Evolutionary conservation across 768 basidiomycete genomes (phyloP).

Genomic region (Mycena kentingensis): DNA sequence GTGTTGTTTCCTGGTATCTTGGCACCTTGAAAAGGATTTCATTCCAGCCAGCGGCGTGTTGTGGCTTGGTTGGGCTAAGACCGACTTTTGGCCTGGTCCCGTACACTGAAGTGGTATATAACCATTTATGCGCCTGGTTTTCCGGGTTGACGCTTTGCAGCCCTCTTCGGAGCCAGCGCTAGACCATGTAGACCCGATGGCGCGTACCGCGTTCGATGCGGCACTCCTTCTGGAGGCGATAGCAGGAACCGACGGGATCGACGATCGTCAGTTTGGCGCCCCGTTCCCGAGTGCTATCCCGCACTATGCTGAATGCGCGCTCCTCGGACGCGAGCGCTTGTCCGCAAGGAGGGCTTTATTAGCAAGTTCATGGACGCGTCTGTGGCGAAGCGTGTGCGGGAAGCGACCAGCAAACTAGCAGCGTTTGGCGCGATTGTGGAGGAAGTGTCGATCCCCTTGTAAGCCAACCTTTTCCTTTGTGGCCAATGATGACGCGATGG

Average conservation of each 20-base stretch:
- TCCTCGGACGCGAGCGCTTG: neutral
- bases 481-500: neutral
- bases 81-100: constrained; percentile 19
- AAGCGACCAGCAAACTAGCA: constrained; percentile 7
- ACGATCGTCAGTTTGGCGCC: constrained; percentile 19
- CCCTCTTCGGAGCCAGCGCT: constrained; percentile 12
- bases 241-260: constrained; percentile 18
- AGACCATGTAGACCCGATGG: constrained; percentile 19
- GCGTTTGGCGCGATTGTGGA: constrained; percentile 15
- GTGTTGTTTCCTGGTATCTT: constrained; percentile 4
- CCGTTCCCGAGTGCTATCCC: constrained; percentile 12
- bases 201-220: constrained; percentile 12
- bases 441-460: constrained; percentile 21
- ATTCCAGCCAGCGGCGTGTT: constrained; percentile 12
- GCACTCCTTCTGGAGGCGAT: constrained; percentile 16
- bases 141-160: neutral
- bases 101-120: constrained; percentile 15
- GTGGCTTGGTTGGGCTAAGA: constrained; percentile 19
- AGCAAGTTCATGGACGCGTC: neutral
- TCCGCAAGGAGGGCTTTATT: constrained; percentile 18
- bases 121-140: neutral
- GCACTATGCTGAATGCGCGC: constrained; percentile 5
- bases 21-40: neutral
- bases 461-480: neutral
- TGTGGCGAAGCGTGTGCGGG: constrained; percentile 4